Evolutionary conservation across 1,284 basidiomycete genomes (phyloP).

Genomic region (Leccinum insigne): DNA sequence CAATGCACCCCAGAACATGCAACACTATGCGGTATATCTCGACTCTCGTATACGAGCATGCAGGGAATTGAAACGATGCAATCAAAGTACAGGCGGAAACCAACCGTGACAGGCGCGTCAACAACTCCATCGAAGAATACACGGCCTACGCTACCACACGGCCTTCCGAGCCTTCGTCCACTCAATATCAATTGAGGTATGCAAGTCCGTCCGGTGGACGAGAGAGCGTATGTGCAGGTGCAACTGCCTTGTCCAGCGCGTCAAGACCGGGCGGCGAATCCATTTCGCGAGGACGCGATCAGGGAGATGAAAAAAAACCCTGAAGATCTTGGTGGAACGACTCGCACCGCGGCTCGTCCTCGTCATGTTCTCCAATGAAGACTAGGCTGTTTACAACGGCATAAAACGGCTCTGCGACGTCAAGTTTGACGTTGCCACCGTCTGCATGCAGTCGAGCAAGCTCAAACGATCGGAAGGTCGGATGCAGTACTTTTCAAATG

Average conservation of each 20-base stretch:
- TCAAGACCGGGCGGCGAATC: neutral
- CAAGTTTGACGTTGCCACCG: slow-evolving; percentile 61
- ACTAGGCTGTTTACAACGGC: slow-evolving; percentile 69
- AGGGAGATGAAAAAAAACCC: slow-evolving; percentile 24
- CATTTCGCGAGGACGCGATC: slow-evolving; percentile 15
- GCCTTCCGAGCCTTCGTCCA: slow-evolving; percentile 27
- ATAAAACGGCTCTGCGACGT: slow-evolving; percentile 72
- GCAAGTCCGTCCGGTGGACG: slow-evolving; percentile 20
- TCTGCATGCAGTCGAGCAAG: slow-evolving; percentile 67
- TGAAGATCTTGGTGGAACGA: slow-evolving; percentile 27
- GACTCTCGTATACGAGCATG: slow-evolving; percentile 90
- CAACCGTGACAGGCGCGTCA: slow-evolving; percentile 81
- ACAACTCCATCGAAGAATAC: slow-evolving; percentile 60
- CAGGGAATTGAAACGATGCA: slow-evolving; percentile 90
- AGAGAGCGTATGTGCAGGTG: slow-evolving; percentile 8
- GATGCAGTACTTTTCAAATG: slow-evolving; percentile 37
- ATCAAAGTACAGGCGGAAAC: slow-evolving; percentile 88
- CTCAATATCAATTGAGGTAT: slow-evolving; percentile 45
- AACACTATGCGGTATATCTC: slow-evolving; percentile 88
- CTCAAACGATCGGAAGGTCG: slow-evolving; percentile 48
- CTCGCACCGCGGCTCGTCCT: slow-evolving; percentile 38
- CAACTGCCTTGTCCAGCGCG: slow-evolving; percentile 4
- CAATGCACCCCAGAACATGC: slow-evolving; percentile 82
- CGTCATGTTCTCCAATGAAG: slow-evolving; percentile 63
- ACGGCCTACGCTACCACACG: slow-evolving; percentile 32